Conservation (phyloP, 768 basidiomycete species). For the Naganishia friedmannii region DNA sequence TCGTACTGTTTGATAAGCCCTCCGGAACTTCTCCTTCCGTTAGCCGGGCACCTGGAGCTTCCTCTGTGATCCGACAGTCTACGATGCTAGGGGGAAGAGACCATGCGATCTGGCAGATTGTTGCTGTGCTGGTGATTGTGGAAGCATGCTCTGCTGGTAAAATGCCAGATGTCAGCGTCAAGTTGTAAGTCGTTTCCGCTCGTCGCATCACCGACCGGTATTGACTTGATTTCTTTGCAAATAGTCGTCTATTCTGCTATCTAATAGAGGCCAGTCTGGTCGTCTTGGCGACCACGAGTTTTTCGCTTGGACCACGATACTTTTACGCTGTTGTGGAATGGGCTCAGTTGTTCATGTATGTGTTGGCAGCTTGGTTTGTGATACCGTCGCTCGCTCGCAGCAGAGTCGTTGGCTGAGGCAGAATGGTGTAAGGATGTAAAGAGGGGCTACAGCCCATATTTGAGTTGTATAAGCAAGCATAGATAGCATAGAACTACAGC, state of each 20-base stretch:
- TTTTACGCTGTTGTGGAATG: constrained; percentile 14
- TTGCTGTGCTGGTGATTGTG: constrained; percentile 1
- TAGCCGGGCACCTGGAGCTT: too few relatives aligned
- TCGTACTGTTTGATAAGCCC: constrained; percentile 10
- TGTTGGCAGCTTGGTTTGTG: constrained; percentile 9
- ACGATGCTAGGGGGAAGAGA: constrained; percentile 7
- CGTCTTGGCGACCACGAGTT: constrained; percentile 5
- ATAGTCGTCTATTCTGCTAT: constrained; percentile 8
- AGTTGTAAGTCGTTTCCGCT: background rate
- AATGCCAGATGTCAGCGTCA: background rate
- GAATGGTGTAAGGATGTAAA: background rate
- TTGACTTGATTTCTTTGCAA: background rate
- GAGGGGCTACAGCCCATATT: too few relatives aligned
- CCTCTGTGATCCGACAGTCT: background rate
- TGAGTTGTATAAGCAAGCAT: background rate
- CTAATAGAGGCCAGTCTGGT: constrained; percentile 1
- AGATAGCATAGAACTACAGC: background rate
- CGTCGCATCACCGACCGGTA: background rate
- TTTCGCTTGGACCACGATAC: background rate
- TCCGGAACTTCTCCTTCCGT: background rate
- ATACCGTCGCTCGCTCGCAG: background rate
- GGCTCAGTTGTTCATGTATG: constrained; percentile 13
- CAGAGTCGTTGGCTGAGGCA: background rate
- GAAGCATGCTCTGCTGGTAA: constrained; percentile 19
- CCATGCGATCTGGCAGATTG: constrained; percentile 8